Conservation (phyloP, 192 early-diverging fungal genomes). For the Coemansia sp. region DNA sequence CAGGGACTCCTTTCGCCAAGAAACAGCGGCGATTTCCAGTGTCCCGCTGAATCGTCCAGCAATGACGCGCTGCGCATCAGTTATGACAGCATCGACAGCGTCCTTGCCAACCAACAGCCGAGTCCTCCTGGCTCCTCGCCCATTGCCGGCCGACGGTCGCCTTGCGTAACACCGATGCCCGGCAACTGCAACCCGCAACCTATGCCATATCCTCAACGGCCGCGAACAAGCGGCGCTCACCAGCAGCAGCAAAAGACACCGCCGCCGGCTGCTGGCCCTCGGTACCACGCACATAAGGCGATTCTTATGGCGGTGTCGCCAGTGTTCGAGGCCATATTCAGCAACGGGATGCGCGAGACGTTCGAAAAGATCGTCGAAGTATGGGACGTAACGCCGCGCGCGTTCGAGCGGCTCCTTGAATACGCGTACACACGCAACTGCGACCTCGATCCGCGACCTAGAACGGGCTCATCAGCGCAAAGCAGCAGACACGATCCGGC, state of each 20-base stretch:
- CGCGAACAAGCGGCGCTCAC: conserved; percentile 13
- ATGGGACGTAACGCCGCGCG: conserved; percentile 53
- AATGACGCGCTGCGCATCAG: conserved; percentile 32
- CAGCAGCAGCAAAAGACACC: neutral
- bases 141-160: conserved; percentile 10
- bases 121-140: conserved; percentile 19
- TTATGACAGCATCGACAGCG: conserved; percentile 11
- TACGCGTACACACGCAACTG: conserved; percentile 51
- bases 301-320: conserved; percentile 57
- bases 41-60: neutral
- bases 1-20: conserved; percentile 31
- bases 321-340: conserved; percentile 61
- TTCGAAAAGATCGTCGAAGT: conserved; percentile 50
- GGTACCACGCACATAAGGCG: conserved; percentile 57
- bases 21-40: conserved; percentile 32
- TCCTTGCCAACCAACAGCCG: conserved; percentile 13
- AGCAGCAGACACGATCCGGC: neutral
- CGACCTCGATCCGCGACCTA: conserved; percentile 13
- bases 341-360: conserved; percentile 64
- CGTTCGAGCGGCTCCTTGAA: conserved; percentile 53
- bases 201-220: conserved; percentile 33
- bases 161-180: conserved; percentile 50
- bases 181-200: conserved; percentile 35
- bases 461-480: neutral
- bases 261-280: conserved; percentile 11